Percentiles rank a stretch among this genome's conserved stretches.
Evolutionary conservation across 768 basidiomycete species (phyloP).

Genomic region (Calocera cornea): DNA sequence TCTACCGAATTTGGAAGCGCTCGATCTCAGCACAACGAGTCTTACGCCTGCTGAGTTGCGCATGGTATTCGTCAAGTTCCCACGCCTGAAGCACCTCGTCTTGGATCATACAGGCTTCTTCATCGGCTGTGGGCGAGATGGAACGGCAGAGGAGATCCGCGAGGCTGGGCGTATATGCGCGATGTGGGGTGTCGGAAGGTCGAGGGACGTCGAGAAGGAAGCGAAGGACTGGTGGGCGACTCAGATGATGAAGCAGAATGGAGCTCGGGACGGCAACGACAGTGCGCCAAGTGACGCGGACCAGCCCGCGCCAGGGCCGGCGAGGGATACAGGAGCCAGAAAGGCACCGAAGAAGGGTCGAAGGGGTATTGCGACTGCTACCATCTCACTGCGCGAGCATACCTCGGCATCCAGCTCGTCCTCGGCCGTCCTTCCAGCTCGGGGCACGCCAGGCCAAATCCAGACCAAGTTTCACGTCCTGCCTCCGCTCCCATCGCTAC

Average conservation of each 20-base stretch:
- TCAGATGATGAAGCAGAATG: neutral
- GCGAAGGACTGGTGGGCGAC: slow-evolving; percentile 39
- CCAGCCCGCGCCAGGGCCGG: neutral
- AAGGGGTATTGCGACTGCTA: slow-evolving; percentile 49
- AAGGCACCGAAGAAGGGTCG: slow-evolving; percentile 32
- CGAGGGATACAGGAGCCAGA: neutral
- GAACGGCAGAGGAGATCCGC: slow-evolving; percentile 44
- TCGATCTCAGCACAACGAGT: slow-evolving; percentile 65
- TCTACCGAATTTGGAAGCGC: slow-evolving; percentile 39
- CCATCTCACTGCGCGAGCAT: slow-evolving; percentile 37
- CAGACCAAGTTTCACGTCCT: slow-evolving; percentile 2
- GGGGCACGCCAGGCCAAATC: neutral
- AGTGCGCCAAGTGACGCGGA: neutral
- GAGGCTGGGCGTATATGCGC: slow-evolving; percentile 50
- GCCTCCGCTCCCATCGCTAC: neutral
- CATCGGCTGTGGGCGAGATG: slow-evolving; percentile 36
- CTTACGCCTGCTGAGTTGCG: slow-evolving; percentile 44
- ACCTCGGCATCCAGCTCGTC: slow-evolving; percentile 11
- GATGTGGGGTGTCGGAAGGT: slow-evolving; percentile 43
- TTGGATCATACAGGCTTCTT: slow-evolving; percentile 48
- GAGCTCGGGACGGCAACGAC: neutral
- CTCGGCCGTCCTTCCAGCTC: neutral
- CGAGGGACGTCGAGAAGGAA: slow-evolving; percentile 53
- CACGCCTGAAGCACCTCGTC: slow-evolving; percentile 46
- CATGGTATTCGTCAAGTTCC: slow-evolving; percentile 38